These are phyloP conservation scores for Irpex rosettiformis DNA, from an alignment of 1,284 basidiomycete genomes.

Conservation along the genomic window DNA sequence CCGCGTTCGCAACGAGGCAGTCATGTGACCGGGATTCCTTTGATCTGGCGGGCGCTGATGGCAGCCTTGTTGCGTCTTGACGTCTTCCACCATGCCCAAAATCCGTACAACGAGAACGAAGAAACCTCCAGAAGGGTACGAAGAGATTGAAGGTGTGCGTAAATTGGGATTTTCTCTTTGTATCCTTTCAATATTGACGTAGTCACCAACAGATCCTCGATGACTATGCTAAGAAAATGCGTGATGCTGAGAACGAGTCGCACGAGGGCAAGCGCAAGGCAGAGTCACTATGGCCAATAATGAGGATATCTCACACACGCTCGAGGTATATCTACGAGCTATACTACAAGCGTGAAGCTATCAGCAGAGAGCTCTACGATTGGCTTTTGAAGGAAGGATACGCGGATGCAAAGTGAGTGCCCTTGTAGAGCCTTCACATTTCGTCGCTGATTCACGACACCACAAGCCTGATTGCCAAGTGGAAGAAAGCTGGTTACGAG, in stretches of 20 bases:
- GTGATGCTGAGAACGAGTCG: conserved; percentile 95
- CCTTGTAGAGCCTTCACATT: not conserved
- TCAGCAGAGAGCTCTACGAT: conserved; percentile 92
- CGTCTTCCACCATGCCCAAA: conserved; percentile 74
- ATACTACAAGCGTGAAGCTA: conserved; percentile 97
- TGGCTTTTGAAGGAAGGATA: conserved; percentile 98
- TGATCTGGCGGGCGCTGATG: not conserved
- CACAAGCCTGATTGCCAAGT: conserved; percentile 92
- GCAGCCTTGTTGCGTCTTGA: conserved; percentile 5
- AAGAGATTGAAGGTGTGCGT: conserved; percentile 85
- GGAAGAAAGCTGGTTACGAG: conserved; percentile 99
- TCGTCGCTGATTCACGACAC: conserved; percentile 1
- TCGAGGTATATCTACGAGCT: conserved; percentile 98
- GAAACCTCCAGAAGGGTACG: conserved; percentile 94
- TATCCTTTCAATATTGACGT: not conserved
- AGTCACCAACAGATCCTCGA: conserved; percentile 68
- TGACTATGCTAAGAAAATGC: conserved; percentile 95
- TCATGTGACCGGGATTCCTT: conserved; percentile 12
- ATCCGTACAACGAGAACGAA: conserved; percentile 94
- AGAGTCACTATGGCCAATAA: conserved; percentile 98
- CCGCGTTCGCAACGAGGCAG: conserved; percentile 16
- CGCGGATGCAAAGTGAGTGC: conserved; percentile 90
- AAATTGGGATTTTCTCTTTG: not conserved
- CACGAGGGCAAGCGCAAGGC: conserved; percentile 98
- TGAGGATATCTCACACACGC: conserved; percentile 94